Evolutionary conservation across 257 asterid genomes (phyloP).

Genomic region (Solanum habrochaites): DNA sequence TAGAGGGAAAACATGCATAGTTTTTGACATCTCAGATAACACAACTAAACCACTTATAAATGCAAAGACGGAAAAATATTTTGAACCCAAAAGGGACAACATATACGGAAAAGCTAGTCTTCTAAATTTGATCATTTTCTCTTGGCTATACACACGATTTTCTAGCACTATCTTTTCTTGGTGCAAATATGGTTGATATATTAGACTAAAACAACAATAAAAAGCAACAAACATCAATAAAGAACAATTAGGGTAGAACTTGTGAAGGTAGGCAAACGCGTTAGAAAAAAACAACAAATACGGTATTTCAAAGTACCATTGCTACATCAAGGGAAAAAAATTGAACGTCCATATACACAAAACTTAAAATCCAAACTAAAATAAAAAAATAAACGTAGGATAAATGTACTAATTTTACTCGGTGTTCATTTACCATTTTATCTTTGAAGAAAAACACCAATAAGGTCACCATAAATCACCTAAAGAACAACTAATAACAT

Average conservation of each 20-base stretch:
- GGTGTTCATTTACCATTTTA: background rate
- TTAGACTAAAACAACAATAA: too few relatives aligned
- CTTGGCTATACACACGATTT: conserved; percentile 85
- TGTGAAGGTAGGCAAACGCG: background rate
- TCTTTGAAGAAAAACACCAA: background rate
- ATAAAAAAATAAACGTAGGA: background rate
- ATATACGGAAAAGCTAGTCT: conserved; percentile 65
- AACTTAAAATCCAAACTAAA: background rate
- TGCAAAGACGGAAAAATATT: conserved; percentile 30
- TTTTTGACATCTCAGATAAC: conserved; percentile 8
- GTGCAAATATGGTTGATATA: conserved; percentile 76
- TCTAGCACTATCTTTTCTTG: conserved; percentile 69
- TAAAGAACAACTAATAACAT: too few relatives aligned
- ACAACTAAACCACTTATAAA: conserved; percentile 46
- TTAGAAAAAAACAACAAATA: background rate
- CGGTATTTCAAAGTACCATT: background rate
- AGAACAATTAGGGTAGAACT: background rate
- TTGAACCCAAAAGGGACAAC: conserved; percentile 30
- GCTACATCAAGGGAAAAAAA: background rate
- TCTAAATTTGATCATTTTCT: conserved; percentile 64
- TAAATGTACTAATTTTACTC: background rate
- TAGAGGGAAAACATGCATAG: conserved; percentile 46
- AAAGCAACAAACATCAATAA: too few relatives aligned
- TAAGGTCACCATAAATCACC: too few relatives aligned
- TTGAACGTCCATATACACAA: background rate